These are phyloP conservation scores for Simplicillium aogashimaense DNA, from an alignment of 2,329 filamentous ascomycete genomes.

Conservation along the genomic window DNA sequence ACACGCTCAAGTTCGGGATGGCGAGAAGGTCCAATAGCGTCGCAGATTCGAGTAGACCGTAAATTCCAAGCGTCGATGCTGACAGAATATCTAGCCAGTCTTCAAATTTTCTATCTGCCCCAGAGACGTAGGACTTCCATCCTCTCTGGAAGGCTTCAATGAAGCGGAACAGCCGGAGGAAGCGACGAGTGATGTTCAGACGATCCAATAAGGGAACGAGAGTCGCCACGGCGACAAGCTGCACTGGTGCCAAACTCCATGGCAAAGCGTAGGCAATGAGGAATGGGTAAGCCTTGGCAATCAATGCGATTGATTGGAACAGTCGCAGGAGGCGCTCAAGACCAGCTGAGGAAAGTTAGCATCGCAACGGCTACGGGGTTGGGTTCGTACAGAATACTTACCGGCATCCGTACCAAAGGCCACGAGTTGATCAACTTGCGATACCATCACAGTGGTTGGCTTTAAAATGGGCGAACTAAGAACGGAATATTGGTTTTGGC, in stretches of 20 bases:
- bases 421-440: slow-evolving; percentile 22
- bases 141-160: slow-evolving; percentile 47
- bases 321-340: slow-evolving; percentile 52
- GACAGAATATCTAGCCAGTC: slow-evolving; percentile 44
- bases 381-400: slow-evolving; percentile 15
- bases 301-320: slow-evolving; percentile 39
- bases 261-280: slow-evolving; percentile 24
- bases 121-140: slow-evolving; percentile 26
- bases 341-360: slow-evolving; percentile 33
- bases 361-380: background rate
- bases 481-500: background rate
- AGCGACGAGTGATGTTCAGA: slow-evolving; percentile 44
- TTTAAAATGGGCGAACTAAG: background rate
- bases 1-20: slow-evolving; percentile 35
- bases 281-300: slow-evolving; percentile 34
- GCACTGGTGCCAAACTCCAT: slow-evolving; percentile 10
- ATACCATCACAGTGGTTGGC: slow-evolving; percentile 13
- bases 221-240: slow-evolving; percentile 19
- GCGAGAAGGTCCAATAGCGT: slow-evolving; percentile 46
- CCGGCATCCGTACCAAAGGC: slow-evolving; percentile 37
- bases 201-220: slow-evolving; percentile 26
- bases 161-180: slow-evolving; percentile 61
- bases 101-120: slow-evolving; percentile 18
- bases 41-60: slow-evolving; percentile 55
- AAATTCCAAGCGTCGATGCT: slow-evolving; percentile 53